These are phyloP conservation scores for Ensete glaucum DNA, from an alignment of 176 grass and related monocot species.

Conservation along the genomic window DNA sequence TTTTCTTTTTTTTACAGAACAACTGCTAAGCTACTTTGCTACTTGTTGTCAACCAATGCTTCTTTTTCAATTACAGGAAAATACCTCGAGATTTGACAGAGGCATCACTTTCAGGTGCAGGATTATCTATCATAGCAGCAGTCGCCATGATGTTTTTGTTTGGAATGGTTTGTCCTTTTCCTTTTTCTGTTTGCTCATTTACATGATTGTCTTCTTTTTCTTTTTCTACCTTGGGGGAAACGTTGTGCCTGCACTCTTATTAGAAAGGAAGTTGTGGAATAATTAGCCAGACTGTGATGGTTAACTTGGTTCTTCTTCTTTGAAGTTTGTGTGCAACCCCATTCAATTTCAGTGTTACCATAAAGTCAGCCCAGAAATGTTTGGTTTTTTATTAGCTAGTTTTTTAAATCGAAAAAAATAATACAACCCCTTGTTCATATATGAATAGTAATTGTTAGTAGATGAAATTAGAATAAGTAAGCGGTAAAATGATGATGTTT, in stretches of 20 bases:
- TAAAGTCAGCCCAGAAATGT: not conserved
- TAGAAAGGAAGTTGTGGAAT: not conserved
- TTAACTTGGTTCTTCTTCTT: not conserved
- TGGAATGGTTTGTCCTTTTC: conserved; percentile 64
- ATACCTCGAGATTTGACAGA: conserved; percentile 96
- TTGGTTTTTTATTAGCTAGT: not conserved
- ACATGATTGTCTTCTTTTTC: not conserved
- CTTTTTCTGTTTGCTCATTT: not conserved
- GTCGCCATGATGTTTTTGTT: conserved; percentile 80
- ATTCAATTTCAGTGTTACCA: too few relatives aligned
- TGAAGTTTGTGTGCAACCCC: not conserved
- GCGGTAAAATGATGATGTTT: not conserved
- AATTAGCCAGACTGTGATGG: not conserved
- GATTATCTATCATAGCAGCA: conserved; percentile 81
- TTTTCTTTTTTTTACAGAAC: not conserved
- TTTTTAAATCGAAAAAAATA: not conserved
- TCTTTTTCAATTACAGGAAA: conserved; percentile 52
- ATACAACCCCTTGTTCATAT: not conserved
- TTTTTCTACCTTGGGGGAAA: not conserved
- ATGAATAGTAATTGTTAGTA: too few relatives aligned
- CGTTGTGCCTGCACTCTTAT: not conserved
- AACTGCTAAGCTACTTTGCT: not conserved
- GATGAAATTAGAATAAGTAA: too few relatives aligned
- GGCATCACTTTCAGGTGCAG: conserved; percentile 84
- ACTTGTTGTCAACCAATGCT: not conserved